Base-by-base conservation (phyloP, 2,329 filamentous ascomycete genomes). In the Amauroascus niger region DNA sequence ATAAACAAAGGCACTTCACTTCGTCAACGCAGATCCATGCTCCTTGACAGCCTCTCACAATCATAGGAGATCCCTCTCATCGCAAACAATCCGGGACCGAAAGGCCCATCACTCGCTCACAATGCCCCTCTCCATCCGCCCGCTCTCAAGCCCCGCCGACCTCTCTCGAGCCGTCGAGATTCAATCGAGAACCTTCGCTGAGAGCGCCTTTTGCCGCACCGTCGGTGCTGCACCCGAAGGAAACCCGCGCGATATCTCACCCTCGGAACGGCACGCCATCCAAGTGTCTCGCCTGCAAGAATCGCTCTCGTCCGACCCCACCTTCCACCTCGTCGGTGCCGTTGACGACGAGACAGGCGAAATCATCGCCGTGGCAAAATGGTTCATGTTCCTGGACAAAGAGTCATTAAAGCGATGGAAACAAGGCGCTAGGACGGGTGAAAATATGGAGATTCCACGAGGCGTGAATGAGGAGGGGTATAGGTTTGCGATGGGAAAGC, bases 261-360 rank as follows among this genome's bases (percentile, higher is more conserved):
- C 43, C 16, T 33, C 52, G 16, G 40, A 54, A 5, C 48, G 52
- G n/a, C 44, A 54, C 44, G 35, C 43, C 24, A 40, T 49, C 14
- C 37, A 49, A 3, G 9, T 48, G 9, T 43, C 37, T 6, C 43
- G 51, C 16, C 44, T 53, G 16, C 43, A 49, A 24, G 37, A 53
- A 6, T n/a, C 24, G 1, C 24, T 57, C 40, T 16, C 44, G 24
- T 32, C 49, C 26, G 49, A 57, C 41, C 52, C 55, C 6, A 46
- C 40, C 2, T 55, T 57, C 52, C 52, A 52, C 20, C 48, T 57
- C 0, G 20, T 57, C 7, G 53, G 53, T 26, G 52, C 41, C 18
- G 49, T 57, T 3, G 52, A 57, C 33, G 52, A 53, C 28, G 55
- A 57, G 18, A 55, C 52, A 7, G 55, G 55, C 11, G 55, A 57